Percentiles rank a stretch among this genome's conserved stretches.
Conservation (phyloP, 2,329 filamentous ascomycete species). For the Zymoseptoria pseudotritici region DNA sequence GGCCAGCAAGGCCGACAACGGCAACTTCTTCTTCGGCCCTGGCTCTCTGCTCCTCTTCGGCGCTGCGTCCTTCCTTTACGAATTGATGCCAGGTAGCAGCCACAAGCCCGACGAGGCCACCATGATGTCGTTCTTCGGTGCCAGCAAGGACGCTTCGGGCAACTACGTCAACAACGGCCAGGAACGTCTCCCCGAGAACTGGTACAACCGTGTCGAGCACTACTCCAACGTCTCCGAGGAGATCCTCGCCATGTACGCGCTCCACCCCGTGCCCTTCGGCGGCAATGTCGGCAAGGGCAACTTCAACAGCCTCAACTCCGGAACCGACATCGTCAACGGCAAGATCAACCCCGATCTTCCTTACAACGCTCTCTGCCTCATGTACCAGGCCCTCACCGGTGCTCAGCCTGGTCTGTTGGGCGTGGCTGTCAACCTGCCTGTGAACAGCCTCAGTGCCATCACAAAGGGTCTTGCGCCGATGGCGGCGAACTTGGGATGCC, state of each 20-base stretch:
- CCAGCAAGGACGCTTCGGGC: conserved; percentile 2
- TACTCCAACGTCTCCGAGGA: neutral
- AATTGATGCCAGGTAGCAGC: conserved; percentile 31
- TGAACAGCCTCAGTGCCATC: conserved; percentile 3
- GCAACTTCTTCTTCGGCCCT: conserved; percentile 38
- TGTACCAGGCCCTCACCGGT: conserved; percentile 33
- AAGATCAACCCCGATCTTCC: conserved; percentile 25
- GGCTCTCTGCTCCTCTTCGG: conserved; percentile 32
- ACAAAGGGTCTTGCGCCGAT: conserved; percentile 3
- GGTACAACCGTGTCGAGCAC: conserved; percentile 1
- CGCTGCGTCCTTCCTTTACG: conserved; percentile 37
- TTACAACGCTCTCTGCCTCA: conserved; percentile 30
- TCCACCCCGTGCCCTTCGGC: neutral
- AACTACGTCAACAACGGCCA: conserved; percentile 5
- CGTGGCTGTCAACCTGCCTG: conserved; percentile 10
- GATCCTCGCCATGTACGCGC: neutral
- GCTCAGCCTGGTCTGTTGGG: conserved; percentile 9
- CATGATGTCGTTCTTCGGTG: conserved; percentile 12
- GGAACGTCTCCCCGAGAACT: conserved; percentile 12
- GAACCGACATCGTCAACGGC: conserved; percentile 32
- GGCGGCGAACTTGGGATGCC: conserved; percentile 11
- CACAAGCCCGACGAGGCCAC: conserved; percentile 28
- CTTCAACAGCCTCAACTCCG: conserved; percentile 31
- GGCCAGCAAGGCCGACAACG: conserved; percentile 31
- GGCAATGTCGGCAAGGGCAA: neutral